Evolutionary conservation across 768 basidiomycete species (phyloP).

Genomic region (Podaxis sp.): DNA sequence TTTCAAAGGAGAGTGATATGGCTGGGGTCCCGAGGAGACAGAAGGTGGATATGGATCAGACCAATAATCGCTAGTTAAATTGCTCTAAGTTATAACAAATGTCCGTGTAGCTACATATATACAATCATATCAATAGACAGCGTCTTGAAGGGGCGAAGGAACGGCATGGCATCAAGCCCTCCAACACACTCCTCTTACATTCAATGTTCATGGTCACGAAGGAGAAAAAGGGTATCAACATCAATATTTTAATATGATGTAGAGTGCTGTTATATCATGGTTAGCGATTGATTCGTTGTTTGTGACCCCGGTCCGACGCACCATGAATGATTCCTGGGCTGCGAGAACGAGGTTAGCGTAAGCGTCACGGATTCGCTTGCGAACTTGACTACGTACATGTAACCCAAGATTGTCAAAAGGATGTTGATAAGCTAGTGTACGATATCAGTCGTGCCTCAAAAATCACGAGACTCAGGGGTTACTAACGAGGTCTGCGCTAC

Average conservation of each 20-base stretch:
- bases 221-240: conserved; percentile 8
- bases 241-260: conserved; percentile 80
- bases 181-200: not conserved
- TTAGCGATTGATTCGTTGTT: conserved; percentile 14
- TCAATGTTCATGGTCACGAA: not conserved
- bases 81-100: conserved; percentile 2
- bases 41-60: not conserved
- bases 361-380: not conserved
- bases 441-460: conserved; percentile 12
- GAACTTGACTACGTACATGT: conserved; percentile 51
- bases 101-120: not conserved
- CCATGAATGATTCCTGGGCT: conserved; percentile 82
- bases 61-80: not conserved
- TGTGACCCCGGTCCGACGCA: conserved; percentile 19
- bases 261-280: conserved; percentile 51
- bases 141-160: not conserved
- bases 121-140: no score
- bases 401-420: conserved; percentile 73
- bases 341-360: conserved; percentile 15
- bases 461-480: not conserved
- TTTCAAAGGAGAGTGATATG: no score
- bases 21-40: no score
- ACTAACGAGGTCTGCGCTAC: conserved; percentile 70
- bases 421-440: conserved; percentile 63
- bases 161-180: not conserved